Base-by-base conservation (phyloP, 345 rosid species). In the Lumnitzera racemosa region DNA sequence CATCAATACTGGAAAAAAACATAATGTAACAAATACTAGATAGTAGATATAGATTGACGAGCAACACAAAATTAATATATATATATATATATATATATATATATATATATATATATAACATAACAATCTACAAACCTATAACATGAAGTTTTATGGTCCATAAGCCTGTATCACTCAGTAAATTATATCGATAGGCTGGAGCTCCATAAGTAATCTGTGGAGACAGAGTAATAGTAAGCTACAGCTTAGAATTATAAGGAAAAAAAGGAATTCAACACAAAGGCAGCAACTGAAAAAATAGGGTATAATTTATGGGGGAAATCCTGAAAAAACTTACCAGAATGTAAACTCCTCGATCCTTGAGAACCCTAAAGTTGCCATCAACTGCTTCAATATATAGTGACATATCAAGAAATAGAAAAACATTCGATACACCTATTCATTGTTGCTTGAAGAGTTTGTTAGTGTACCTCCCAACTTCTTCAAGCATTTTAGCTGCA, bases 351-450 rank as follows among this genome's bases (percentile, higher is more conserved):
- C 91, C 98, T 69, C 75, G 72, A 75, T 88, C 90, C 96, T 82
- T 91, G 80, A 91, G 98, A 57, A 88, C 98, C 96, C 98, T 88
- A 88, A 76, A 90, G 89, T 78, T 86, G 79, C 72, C 73, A 87
- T 80, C 83, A 82, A 88, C 98, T 84, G 88, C 88, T 82, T 91
- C 91, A 86, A 86, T 91, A 84, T 84, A 76, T 65, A 79, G 75
- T 83, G 84, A 62, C 14, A 56, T 46, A 69, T 87, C 87, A 87
- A 85, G 88, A 75, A 70, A 77, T 66, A 58, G 14, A 56, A 5
- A 74, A 73, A 67, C 11, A 66, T 57, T 61, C 61, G 20, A 67
- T 68, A 65, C 62, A 52, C 51, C 56, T 16, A 48, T 13, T 41
- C 1, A 56, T 25, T 4, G 49, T 51, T 15, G 36, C 53, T 60